A percentile compares a stretch with the other conserved stretches of the same genome.
Evolutionary conservation across 257 asterid genomes (phyloP).

Genomic region (Fraxinus quadrangulata): DNA sequence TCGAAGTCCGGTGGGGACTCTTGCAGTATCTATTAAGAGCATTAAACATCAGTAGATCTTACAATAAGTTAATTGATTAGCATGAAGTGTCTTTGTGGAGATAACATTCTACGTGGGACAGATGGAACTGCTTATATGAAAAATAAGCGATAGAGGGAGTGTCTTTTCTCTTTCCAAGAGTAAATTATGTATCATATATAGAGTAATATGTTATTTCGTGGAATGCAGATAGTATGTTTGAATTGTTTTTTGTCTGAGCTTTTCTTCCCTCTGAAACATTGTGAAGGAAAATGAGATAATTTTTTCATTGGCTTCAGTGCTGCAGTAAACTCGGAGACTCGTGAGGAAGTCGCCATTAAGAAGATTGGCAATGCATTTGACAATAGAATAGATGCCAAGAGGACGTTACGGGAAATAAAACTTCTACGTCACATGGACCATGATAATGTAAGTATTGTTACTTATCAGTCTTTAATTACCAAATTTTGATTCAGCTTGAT

Average conservation of each 20-base stretch:
- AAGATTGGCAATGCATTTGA: slow-evolving; percentile 99
- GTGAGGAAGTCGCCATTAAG: slow-evolving; percentile 94
- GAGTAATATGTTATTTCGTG: not conserved
- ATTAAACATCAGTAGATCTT: too few relatives aligned
- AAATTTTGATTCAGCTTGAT: not conserved
- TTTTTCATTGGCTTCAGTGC: slow-evolving; percentile 59
- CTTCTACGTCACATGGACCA: slow-evolving; percentile 95
- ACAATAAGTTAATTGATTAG: too few relatives aligned
- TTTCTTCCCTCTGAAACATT: not conserved
- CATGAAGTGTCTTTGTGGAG: too few relatives aligned
- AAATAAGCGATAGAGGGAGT: too few relatives aligned
- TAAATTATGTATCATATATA: too few relatives aligned
- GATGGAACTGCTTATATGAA: too few relatives aligned
- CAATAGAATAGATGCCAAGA: slow-evolving; percentile 90
- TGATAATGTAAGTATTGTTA: slow-evolving; percentile 63
- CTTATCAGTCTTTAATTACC: not conserved
- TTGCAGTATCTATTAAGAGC: too few relatives aligned
- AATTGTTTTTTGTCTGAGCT: slow-evolving; percentile 4
- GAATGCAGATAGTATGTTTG: not conserved
- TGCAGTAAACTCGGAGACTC: slow-evolving; percentile 90
- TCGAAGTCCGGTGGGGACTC: too few relatives aligned
- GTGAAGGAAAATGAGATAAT: slow-evolving; percentile 28
- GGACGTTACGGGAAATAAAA: slow-evolving; percentile 92
- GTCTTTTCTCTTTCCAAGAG: too few relatives aligned
- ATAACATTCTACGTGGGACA: too few relatives aligned